phyloP scores from a whole-genome alignment of 305 asterid species.

The Fraxinus xanthoxyloides region DNA sequence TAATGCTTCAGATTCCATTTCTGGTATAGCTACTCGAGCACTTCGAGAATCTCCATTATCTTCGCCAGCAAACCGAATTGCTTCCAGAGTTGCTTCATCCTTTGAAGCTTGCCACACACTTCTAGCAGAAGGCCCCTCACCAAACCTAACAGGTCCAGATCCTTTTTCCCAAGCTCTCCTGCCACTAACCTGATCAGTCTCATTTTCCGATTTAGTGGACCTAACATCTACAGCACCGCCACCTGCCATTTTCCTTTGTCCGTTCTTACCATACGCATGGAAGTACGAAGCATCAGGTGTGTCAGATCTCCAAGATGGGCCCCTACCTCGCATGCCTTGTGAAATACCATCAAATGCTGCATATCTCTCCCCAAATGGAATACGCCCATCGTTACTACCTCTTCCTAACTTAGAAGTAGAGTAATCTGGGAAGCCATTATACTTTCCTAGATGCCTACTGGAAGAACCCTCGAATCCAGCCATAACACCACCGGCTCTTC shows the following conservation, averaged over 20 bases:
- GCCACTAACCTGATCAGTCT: slow-evolving; percentile 59
- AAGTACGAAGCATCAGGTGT: slow-evolving; percentile 66
- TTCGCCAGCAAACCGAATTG: slow-evolving; percentile 93
- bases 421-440: slow-evolving; percentile 77
- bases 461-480: slow-evolving; percentile 71
- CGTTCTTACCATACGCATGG: slow-evolving; percentile 63
- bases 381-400: slow-evolving; percentile 53
- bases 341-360: slow-evolving; percentile 54
- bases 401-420: slow-evolving; percentile 69
- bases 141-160: slow-evolving; percentile 76
- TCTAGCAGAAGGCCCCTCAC: slow-evolving; percentile 99
- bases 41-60: slow-evolving; percentile 69
- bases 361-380: slow-evolving; percentile 69
- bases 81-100: slow-evolving; percentile 98
- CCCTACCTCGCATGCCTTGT: slow-evolving; percentile 62
- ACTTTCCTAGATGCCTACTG: slow-evolving; percentile 61
- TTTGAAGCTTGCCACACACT: slow-evolving; percentile 99
- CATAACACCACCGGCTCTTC: slow-evolving; percentile 56
- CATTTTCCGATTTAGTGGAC: slow-evolving; percentile 62
- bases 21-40: slow-evolving; percentile 81
- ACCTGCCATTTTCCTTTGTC: slow-evolving; percentile 55
- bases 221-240: slow-evolving; percentile 47
- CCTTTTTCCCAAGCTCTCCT: slow-evolving; percentile 88
- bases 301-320: slow-evolving; percentile 74
- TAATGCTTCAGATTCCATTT: slow-evolving; percentile 72